Conservation (phyloP, 2,329 filamentous ascomycete genomes). For the Colletotrichum scovillei region DNA sequence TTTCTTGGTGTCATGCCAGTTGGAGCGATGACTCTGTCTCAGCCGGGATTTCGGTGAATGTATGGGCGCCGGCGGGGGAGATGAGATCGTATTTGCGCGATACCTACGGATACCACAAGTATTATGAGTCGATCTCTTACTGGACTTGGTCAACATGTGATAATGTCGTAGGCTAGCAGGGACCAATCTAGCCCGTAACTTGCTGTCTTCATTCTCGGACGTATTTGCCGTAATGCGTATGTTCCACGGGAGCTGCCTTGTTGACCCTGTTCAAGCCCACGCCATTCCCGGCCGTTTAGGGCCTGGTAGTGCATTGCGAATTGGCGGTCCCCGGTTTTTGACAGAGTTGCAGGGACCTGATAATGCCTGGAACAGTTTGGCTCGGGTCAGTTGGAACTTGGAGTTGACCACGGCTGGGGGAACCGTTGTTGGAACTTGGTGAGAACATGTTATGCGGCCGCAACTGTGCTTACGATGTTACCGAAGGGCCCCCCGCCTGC, state of each 20-base stretch:
- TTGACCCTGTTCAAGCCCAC: background rate
- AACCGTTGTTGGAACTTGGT: background rate
- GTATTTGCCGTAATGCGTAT: background rate
- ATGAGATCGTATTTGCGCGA: slow-evolving; percentile 16
- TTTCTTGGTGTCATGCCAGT: background rate
- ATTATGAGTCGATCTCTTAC: slow-evolving; percentile 4
- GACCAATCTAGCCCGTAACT: background rate
- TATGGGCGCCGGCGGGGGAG: slow-evolving; percentile 10
- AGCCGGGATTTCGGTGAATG: slow-evolving; percentile 24
- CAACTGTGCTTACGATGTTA: background rate
- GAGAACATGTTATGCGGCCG: background rate
- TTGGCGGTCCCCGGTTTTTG: background rate
- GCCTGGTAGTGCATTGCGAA: background rate
- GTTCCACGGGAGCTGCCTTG: background rate
- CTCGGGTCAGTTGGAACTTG: background rate
- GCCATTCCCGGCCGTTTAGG: background rate
- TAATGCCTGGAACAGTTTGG: background rate
- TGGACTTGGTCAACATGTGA: slow-evolving; percentile 11
- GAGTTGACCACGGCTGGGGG: background rate
- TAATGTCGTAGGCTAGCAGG: background rate
- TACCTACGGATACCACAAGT: background rate
- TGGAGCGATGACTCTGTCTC: slow-evolving; percentile 23
- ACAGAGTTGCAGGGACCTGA: background rate
- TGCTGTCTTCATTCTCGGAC: slow-evolving; percentile 4
- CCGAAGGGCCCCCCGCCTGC: background rate